A percentile compares a stretch with the other conserved stretches of the same genome.
Evolutionary conservation across 1,284 basidiomycete genomes (phyloP).

Genomic region (Macrocystidia cucumis): DNA sequence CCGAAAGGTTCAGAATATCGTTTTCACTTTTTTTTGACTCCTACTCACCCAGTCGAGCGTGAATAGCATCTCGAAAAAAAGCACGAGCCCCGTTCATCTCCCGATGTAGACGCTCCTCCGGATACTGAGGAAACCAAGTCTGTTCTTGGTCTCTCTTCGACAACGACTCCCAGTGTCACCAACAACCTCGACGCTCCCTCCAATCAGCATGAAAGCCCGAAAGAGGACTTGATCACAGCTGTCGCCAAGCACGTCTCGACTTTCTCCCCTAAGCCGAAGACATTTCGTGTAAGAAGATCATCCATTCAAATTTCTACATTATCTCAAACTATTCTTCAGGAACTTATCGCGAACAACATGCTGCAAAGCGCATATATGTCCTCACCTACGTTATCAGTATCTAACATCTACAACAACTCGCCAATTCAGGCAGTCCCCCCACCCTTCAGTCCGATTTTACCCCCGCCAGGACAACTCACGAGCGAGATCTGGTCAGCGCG

Average conservation of each 20-base stretch:
- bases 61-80: conserved; percentile 11
- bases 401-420: conserved; percentile 18
- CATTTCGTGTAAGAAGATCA: background rate
- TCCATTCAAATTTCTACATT: background rate
- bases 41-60: conserved; percentile 1
- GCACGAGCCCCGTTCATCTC: background rate
- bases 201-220: background rate
- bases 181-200: too few relatives aligned
- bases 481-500: conserved; percentile 22
- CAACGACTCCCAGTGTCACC: background rate
- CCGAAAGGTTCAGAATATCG: conserved; percentile 9
- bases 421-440: conserved; percentile 21
- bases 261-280: background rate
- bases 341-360: conserved; percentile 5
- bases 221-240: background rate
- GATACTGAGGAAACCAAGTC: background rate
- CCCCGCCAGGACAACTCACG: conserved; percentile 18
- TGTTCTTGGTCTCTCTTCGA: background rate
- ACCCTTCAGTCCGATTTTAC: conserved; percentile 24
- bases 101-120: background rate
- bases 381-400: conserved; percentile 21
- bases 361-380: conserved; percentile 13
- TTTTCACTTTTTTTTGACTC: background rate
- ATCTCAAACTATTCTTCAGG: background rate
- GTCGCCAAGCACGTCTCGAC: background rate